Base-by-base conservation (phyloP, 1,139 yeast genomes). In the Geotrichum histeridarum region DNA sequence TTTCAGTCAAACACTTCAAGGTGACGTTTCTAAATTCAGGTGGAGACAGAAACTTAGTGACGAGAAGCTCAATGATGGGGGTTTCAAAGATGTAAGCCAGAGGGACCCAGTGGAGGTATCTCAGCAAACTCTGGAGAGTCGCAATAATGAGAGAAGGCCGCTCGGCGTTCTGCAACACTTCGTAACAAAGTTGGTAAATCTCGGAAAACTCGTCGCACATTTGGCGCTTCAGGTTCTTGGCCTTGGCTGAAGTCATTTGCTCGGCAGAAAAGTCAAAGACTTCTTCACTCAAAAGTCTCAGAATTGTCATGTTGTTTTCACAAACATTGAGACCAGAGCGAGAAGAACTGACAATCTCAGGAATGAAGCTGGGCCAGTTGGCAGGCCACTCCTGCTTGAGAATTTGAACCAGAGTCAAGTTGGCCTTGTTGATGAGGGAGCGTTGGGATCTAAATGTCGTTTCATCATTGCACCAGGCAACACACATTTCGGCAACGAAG, bases 331-430 rank as follows among this genome's bases (percentile, higher is more conserved):
- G 82, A 43, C 95, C 86, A 17, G 94, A 83, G 60, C 89, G 81
- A 53, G 95, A 85, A 60, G 95, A 84, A 59, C 79, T 79, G 43
- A 93, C 94, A 59, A 93, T 81, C 69, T 94, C 99, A 12, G 97
- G 96, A 53, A 93, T 86, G 66, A 94, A 93, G 63, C 86, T 88
- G 27, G 98, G 98, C 99, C 99, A 93, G 68, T 90, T 87, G 63
- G 85, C 90, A 42, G 99, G 99, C 99, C 99, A 93, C 69, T 93
- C 99, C 71, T 93, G 98, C 68, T 93, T 93, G 66, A 93, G 80
- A 52, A 93, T 84, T 66, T 91, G 94, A 41, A 93, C 99, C 66
- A 93, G 77, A 4, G 98, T 93, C 67, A 93, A 78, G 72, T 93
- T 96, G 64, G 93, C 91, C 70, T 94, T 94, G 73, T 87, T 89